A percentile compares a stretch with the other conserved stretches of the same genome.
These are phyloP conservation scores for Chalciporus piperatus DNA, from an alignment of 768 basidiomycete species.

Conservation along the genomic window DNA sequence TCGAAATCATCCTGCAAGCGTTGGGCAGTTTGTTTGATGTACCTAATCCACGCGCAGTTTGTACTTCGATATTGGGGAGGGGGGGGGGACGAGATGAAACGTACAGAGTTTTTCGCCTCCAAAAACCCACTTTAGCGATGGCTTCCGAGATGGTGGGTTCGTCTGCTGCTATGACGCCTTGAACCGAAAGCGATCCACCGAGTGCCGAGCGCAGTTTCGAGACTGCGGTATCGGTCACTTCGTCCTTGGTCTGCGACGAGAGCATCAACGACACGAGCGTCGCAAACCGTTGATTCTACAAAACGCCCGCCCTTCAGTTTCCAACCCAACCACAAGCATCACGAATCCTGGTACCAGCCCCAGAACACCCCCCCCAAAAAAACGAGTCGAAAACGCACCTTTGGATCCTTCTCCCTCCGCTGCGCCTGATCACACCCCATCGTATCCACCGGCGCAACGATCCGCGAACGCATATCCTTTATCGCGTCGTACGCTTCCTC, in stretches of 20 bases:
- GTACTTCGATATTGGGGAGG: too few relatives aligned
- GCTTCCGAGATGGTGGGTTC: conserved; percentile 63
- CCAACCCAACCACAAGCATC: too few relatives aligned
- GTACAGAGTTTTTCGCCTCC: conserved; percentile 82
- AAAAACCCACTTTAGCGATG: conserved; percentile 90
- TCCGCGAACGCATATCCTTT: conserved; percentile 67
- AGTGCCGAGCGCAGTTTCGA: conserved; percentile 66
- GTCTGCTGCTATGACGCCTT: conserved; percentile 64
- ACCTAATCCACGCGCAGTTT: too few relatives aligned
- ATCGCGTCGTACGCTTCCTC: conserved; percentile 67
- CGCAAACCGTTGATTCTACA: conserved; percentile 75
- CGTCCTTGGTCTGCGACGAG: conserved; percentile 93
- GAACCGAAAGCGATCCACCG: conserved; percentile 76
- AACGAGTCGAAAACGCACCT: conserved; percentile 47
- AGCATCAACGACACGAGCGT: conserved; percentile 93
- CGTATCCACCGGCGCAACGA: conserved; percentile 86
- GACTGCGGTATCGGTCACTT: conserved; percentile 80
- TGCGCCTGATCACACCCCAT: conserved; percentile 85
- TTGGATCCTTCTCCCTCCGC: conserved; percentile 58
- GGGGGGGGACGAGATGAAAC: conserved; percentile 21
- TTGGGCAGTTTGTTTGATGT: conserved; percentile 71
- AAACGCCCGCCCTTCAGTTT: too few relatives aligned
- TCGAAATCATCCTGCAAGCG: conserved; percentile 67
- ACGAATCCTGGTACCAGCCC: too few relatives aligned
- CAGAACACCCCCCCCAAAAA: too few relatives aligned